Base-by-base conservation (phyloP, 208 protist species). In the Naegleria fowleri region DNA sequence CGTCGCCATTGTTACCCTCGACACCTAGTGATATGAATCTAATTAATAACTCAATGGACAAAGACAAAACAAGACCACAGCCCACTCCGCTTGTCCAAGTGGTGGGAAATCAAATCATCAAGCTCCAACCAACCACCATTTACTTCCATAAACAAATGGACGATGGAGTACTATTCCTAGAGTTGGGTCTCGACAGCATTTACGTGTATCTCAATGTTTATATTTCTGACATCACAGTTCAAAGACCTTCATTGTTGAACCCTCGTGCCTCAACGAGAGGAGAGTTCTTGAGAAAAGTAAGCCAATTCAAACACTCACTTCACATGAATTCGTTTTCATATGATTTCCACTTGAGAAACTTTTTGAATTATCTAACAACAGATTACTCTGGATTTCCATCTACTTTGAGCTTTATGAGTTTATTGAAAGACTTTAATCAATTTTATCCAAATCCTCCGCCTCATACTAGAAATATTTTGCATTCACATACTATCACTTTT, bases 281-380 rank as follows among this genome's bases (percentile, higher is more conserved):
- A 67, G 13, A 33, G 39, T 89, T 89, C 33, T 41, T 89, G 19
- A 25, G 67, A 13, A 38, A 58, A 67, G 86, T 40, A 0, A 40
- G 36, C 39, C n/a, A 41, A 67, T 89, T 89, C 15, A 89, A 89
- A 67, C 25, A 89, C 25, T 38, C 22, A 52, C 48, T 89, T 0
- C 86, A 89, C 48, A 89, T 89, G 86, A 89, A 67, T 67, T 67
- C 43, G 29, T 89, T 89, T 40, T 55, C 48, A 19, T 67, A 89
- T 67, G 86, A 89, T 89, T 89, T 89, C 29, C 86, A 89, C 25
- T 38, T 89, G 15, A 55, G 48, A 89, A 67, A 52, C 9, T 67
- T 89, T 40, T 25, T 41, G 22, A 41, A 59, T 67, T 89, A 67
- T 29, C 13, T 89, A 4, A 58, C 22, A 13, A 89, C 39, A 22